A percentile compares a stretch with the other conserved stretches of the same genome.
Evolutionary conservation across 164 flowering plant genomes (phyloP).

Genomic region (Platanus orientalis): DNA sequence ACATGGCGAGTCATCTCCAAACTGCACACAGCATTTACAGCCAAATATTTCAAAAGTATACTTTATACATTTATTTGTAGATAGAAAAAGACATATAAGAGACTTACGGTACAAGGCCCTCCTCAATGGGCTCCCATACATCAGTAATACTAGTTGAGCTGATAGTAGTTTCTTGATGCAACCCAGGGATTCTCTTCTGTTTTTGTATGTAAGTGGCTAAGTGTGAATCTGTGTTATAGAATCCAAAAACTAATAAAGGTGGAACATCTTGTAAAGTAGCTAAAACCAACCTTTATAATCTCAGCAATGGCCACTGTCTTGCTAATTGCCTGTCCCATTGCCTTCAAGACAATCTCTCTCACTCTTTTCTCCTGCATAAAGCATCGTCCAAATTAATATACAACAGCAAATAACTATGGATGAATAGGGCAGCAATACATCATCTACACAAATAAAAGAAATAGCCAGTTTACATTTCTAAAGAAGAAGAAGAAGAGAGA

Average conservation of each 20-base stretch:
- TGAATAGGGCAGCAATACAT: not conserved
- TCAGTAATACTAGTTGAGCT: slow-evolving; percentile 85
- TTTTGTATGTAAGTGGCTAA: not conserved
- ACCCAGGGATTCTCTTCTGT: slow-evolving; percentile 60
- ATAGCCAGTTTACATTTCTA: no score
- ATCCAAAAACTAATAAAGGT: not conserved
- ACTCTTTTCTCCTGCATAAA: slow-evolving; percentile 57
- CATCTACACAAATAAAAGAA: not conserved
- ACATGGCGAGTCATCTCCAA: slow-evolving; percentile 90
- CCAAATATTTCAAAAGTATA: not conserved
- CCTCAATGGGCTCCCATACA: slow-evolving; percentile 91
- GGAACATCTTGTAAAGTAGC: not conserved
- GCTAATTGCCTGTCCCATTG: slow-evolving; percentile 96
- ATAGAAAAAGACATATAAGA: not conserved
- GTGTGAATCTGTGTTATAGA: not conserved
- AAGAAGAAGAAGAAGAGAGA: no score
- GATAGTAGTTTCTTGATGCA: slow-evolving; percentile 79
- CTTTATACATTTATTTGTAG: not conserved
- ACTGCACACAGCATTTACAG: slow-evolving; percentile 38
- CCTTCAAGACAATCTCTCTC: slow-evolving; percentile 72
- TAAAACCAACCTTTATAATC: slow-evolving; percentile 57
- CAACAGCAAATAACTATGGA: not conserved
- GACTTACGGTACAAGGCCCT: slow-evolving; percentile 87
- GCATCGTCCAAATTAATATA: not conserved
- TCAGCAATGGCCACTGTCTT: slow-evolving; percentile 83